Evolutionary conservation across 1,139 yeast species (phyloP).

Genomic region (Debaryomyces sp.): DNA sequence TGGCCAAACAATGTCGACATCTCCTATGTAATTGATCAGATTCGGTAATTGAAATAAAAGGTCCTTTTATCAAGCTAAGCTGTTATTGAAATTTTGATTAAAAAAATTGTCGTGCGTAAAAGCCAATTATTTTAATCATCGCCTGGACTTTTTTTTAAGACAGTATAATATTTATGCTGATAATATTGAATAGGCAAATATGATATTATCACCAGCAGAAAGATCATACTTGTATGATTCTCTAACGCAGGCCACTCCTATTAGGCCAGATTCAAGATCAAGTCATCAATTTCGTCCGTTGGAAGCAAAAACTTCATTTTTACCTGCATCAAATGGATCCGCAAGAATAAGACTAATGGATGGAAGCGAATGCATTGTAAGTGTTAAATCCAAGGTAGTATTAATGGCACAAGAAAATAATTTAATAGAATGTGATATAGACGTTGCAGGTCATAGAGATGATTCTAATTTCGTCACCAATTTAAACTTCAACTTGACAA

Average conservation of each 20-base stretch:
- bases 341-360: constrained; percentile 83
- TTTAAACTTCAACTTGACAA: constrained; percentile 53
- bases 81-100: background rate
- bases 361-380: constrained; percentile 91
- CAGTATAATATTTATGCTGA: background rate
- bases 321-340: constrained; percentile 90
- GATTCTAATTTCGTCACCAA: constrained; percentile 66
- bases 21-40: background rate
- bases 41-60: background rate
- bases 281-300: constrained; percentile 79
- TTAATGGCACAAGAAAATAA: constrained; percentile 42
- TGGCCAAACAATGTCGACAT: constrained; percentile 14
- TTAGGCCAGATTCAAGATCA: constrained; percentile 82
- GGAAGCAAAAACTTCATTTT: constrained; percentile 77
- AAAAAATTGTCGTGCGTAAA: background rate
- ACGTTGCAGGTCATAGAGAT: constrained; percentile 70
- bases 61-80: background rate
- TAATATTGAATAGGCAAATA: constrained; percentile 18
- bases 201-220: constrained; percentile 86
- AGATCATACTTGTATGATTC: constrained; percentile 79
- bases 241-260: constrained; percentile 58
- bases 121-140: constrained; percentile 2
- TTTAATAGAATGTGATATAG: constrained; percentile 75
- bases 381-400: constrained; percentile 86
- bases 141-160: background rate